Percentiles rank a stretch among this genome's conserved stretches.
Evolutionary conservation across 2,329 filamentous ascomycete genomes (phyloP).

Genomic region (Diaporthe aspalathi): DNA sequence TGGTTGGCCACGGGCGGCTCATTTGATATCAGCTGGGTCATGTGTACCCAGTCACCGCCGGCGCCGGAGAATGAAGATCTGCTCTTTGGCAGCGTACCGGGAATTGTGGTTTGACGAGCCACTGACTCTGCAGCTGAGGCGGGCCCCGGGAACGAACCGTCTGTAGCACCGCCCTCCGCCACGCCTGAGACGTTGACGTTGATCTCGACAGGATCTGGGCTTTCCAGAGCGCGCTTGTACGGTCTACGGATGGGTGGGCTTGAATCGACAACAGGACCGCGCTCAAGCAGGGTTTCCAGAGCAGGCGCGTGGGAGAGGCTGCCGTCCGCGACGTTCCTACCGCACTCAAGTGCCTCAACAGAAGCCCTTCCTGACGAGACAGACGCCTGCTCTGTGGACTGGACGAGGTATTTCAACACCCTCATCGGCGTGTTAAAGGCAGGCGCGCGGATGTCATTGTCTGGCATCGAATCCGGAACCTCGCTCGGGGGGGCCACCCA

Average conservation of each 20-base stretch:
- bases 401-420: slow-evolving; percentile 62
- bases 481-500: slow-evolving; percentile 61
- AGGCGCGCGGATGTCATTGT: slow-evolving; percentile 47
- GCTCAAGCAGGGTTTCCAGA: neutral
- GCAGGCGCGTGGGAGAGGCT: neutral
- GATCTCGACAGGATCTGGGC: neutral
- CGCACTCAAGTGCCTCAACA: neutral
- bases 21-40: slow-evolving; percentile 13
- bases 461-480: slow-evolving; percentile 66
- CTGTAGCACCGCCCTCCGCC: neutral
- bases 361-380: slow-evolving; percentile 39
- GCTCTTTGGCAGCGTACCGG: neutral
- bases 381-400: slow-evolving; percentile 47
- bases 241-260: neutral
- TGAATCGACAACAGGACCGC: neutral
- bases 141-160: neutral
- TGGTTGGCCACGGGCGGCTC: slow-evolving; percentile 61
- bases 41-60: slow-evolving; percentile 24
- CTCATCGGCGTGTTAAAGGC: slow-evolving; percentile 61
- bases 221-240: neutral
- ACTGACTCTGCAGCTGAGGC: neutral
- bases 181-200: neutral
- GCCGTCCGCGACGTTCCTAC: neutral
- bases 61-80: neutral
- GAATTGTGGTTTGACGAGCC: neutral